Conservation (phyloP, 148 eudicot genomes). For the Talinum fruticosum region DNA sequence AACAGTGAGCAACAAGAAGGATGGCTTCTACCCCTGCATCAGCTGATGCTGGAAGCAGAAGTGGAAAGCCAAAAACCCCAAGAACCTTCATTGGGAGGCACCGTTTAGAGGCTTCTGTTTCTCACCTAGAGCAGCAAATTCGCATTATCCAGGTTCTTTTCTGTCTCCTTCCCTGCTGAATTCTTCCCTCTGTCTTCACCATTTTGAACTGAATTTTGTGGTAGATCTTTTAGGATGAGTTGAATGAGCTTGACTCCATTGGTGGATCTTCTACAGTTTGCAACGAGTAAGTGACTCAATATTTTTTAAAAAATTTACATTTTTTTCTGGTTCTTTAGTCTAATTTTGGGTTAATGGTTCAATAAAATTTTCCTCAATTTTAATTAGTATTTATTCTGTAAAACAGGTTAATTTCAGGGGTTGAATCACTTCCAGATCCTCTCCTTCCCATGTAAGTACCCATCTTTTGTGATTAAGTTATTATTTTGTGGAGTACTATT, state of each 20-base stretch:
- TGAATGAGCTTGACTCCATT: constrained; percentile 31
- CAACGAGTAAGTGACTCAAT: constrained; percentile 21
- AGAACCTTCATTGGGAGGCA: constrained; percentile 8
- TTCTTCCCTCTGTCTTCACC: not conserved
- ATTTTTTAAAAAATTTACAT: no score
- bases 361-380: no score
- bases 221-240: constrained; percentile 27
- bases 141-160: not conserved
- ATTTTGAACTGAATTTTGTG: no score
- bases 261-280: constrained; percentile 39
- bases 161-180: not conserved
- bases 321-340: no score
- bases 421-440: constrained; percentile 39
- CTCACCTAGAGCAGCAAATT: constrained; percentile 13
- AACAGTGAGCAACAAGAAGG: no score
- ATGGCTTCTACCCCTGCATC: constrained; percentile 7
- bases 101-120: constrained; percentile 14
- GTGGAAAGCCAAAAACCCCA: not conserved
- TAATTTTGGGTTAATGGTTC: no score
- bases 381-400: not conserved
- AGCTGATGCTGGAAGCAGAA: no score
- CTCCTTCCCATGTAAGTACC: constrained; percentile 33
- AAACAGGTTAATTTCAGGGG: constrained; percentile 33
- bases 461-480: not conserved
- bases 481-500: no score